phyloP scores from a whole-genome alignment of 1,139 yeast species.

The Geotrichum phurueaensis region DNA sequence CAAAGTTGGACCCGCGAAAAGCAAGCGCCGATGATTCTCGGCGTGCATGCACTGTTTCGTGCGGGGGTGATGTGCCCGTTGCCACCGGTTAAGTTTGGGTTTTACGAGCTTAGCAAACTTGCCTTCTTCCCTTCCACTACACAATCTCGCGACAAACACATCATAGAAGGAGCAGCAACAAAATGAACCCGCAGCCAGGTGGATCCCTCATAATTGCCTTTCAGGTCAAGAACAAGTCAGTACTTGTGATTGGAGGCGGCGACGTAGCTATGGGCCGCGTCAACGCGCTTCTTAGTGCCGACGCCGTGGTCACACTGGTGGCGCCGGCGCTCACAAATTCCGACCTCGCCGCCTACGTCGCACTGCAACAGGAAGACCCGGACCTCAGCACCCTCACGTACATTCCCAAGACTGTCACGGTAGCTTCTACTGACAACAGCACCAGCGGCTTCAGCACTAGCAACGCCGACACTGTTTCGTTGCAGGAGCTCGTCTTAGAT shows the following conservation, averaged over 20 bases:
- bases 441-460: no score
- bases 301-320: conserved; percentile 64
- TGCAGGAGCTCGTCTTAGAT: conserved; percentile 13
- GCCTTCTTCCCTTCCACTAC: neutral
- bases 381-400: conserved; percentile 35
- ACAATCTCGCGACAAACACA: neutral
- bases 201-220: conserved; percentile 66
- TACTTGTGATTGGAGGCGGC: conserved; percentile 74
- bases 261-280: conserved; percentile 74
- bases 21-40: no score
- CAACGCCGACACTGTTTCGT: conserved; percentile 11
- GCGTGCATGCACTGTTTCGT: no score
- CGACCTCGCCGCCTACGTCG: conserved; percentile 41
- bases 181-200: conserved; percentile 25
- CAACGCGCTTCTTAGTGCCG: conserved; percentile 59
- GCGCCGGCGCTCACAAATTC: conserved; percentile 49
- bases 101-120: neutral
- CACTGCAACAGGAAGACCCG: conserved; percentile 35
- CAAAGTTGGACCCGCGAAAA: no score
- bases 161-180: conserved; percentile 9
- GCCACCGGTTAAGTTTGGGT: no score
- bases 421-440: no score
- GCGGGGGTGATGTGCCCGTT: no score
- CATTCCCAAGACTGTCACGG: conserved; percentile 47
- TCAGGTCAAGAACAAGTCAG: conserved; percentile 61